phyloP scores from a whole-genome alignment of 345 rosid genomes.

The Eucalyptus albens region DNA sequence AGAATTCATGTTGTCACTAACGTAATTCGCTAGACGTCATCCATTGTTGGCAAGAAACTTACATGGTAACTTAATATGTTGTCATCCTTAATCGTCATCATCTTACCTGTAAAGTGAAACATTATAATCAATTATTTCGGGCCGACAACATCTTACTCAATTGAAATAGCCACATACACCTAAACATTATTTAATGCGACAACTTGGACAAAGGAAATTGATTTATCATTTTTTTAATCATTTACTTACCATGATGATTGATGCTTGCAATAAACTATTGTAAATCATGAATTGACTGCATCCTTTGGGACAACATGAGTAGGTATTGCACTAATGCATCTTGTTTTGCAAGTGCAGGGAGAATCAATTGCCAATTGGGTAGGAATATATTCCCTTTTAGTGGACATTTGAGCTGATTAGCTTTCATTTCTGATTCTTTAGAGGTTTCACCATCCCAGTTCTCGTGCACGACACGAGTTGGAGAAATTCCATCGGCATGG shows the following conservation, averaged over 20 bases:
- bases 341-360: background rate
- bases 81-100: background rate
- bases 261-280: background rate
- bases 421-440: background rate
- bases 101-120: background rate
- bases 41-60: background rate
- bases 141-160: background rate
- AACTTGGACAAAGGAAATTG: background rate
- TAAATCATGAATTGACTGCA: background rate
- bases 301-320: background rate
- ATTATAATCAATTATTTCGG: background rate
- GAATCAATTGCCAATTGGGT: background rate
- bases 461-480: background rate
- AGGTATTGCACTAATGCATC: background rate
- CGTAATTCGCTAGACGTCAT: background rate
- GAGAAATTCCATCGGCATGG: background rate
- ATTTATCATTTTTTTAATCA: background rate
- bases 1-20: background rate
- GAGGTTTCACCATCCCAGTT: background rate
- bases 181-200: background rate
- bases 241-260: background rate
- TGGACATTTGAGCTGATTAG: background rate
- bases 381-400: background rate
- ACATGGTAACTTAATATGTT: too few species aligned
- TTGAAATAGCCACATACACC: background rate